phyloP scores from a whole-genome alignment of 1,139 yeast species.

The Meyerozyma smithsonii region DNA sequence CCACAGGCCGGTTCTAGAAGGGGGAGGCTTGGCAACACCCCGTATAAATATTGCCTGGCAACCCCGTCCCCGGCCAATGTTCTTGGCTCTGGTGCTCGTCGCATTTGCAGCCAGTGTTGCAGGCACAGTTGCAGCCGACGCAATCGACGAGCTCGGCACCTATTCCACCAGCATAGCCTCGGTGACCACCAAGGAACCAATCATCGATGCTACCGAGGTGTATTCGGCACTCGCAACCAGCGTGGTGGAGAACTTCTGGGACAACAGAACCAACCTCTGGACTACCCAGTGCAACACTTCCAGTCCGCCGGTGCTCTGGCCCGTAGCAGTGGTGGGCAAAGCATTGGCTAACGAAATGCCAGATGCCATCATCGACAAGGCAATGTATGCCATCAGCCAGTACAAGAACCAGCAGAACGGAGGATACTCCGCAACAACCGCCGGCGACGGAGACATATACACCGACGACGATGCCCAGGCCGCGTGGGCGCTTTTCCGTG shows the following conservation, averaged over 20 bases:
- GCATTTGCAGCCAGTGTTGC: slow-evolving; percentile 9
- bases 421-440: slow-evolving; percentile 31
- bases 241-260: neutral
- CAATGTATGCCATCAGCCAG: slow-evolving; percentile 4
- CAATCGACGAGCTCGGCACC: slow-evolving; percentile 5
- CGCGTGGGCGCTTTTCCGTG: slow-evolving; percentile 28
- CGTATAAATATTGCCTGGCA: too few species aligned
- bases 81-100: neutral
- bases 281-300: slow-evolving; percentile 1
- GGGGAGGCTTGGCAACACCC: neutral
- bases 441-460: slow-evolving; percentile 26
- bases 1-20: neutral
- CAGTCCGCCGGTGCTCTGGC: slow-evolving; percentile 10
- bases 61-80: too few species aligned
- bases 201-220: neutral
- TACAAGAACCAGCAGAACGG: slow-evolving; percentile 13
- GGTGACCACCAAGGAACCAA: slow-evolving; percentile 9
- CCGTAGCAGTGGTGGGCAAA: slow-evolving; percentile 11
- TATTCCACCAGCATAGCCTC: slow-evolving; percentile 14
- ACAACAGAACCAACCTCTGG: neutral
- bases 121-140: slow-evolving; percentile 14
- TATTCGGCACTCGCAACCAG: neutral
- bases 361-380: slow-evolving; percentile 2
- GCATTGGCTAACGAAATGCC: slow-evolving; percentile 6
- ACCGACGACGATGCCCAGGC: slow-evolving; percentile 34